Base-by-base conservation (phyloP, 306 rosid species). In the Psophocarpus tetragonolobus region DNA sequence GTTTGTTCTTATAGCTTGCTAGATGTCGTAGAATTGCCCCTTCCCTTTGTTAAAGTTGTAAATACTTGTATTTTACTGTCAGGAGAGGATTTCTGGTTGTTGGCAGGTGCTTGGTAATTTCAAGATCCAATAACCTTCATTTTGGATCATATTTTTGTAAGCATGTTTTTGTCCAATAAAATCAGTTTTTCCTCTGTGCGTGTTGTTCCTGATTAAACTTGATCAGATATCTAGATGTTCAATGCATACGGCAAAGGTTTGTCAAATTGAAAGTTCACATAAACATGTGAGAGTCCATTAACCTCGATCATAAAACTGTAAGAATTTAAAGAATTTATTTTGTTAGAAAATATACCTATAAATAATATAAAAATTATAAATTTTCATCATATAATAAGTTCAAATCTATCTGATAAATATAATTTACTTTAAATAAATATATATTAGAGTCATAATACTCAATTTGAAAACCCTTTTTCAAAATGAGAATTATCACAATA, bases 11-110 rank as follows among this genome's bases (percentile, higher is more conserved):
- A 47, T 44, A 70, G 74, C 68, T 62, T 62, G 86, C 82, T 56
- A 38, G 85, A 75, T 71, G 48, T 72, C 27, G 53, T 23, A 73
- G 85, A 70, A 29, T 61, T 79, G 71, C 48, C 5, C 50, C 57
- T 17, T 69, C 72, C n/a, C 50, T 82, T 71, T 39, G 47, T 50
- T 76, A 53, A 72, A 61, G 79, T 36, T 84, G 92, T 84, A 83
- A 48, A 86, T 86, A 63, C 75, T 56, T 57, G 66, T 21, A 29
- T 30, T 70, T 82, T 76, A 44, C 54, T 68, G 47, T 76, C 17
- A 78, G 45, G 78, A 77, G 78, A 65, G 80, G 82, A 68, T 78
- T 79, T 71, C 73, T 53, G 78, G 74, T 75, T 78, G 71, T 33
- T 61, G 77, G 83, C n/a, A 21, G 74, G 18, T 70, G 70, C 75